These are phyloP conservation scores for Macrolepiota albuminosa DNA, from an alignment of 768 basidiomycete species.

Conservation along the genomic window DNA sequence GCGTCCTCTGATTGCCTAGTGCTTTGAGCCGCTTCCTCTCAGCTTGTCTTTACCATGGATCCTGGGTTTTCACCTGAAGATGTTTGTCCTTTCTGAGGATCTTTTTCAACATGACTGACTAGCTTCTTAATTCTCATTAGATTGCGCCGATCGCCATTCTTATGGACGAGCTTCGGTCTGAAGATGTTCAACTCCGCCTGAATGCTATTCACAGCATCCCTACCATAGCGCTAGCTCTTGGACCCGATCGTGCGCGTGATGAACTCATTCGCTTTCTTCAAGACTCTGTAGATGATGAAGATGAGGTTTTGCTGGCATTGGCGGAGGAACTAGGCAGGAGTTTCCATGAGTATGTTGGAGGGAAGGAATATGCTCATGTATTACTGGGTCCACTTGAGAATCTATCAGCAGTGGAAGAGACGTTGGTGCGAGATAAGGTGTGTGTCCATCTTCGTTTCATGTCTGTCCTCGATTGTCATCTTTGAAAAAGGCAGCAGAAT, in stretches of 20 bases:
- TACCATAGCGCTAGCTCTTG: constrained; percentile 95
- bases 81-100: constrained; percentile 37
- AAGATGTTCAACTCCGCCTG: constrained; percentile 93
- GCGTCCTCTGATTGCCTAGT: not conserved
- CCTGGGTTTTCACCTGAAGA: constrained; percentile 62
- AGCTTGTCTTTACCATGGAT: constrained; percentile 44
- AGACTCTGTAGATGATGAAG: constrained; percentile 99
- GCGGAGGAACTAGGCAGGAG: constrained; percentile 91
- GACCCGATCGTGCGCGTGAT: constrained; percentile 89
- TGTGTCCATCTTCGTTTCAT: constrained; percentile 25
- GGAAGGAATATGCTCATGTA: constrained; percentile 79
- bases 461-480: constrained; percentile 7
- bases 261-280: constrained; percentile 96
- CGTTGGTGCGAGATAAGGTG: constrained; percentile 96
- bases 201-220: constrained; percentile 97
- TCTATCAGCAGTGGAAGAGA: constrained; percentile 95
- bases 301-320: constrained; percentile 92
- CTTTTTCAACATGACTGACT: constrained; percentile 11
- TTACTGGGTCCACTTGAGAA: constrained; percentile 92
- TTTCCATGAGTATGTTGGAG: constrained; percentile 95
- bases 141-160: constrained; percentile 94
- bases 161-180: constrained; percentile 97
- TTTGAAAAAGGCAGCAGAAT: constrained; percentile 78
- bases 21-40: not conserved
- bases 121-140: constrained; percentile 29